Percentiles rank a stretch among this genome's conserved stretches.
Evolutionary conservation across 1,284 basidiomycete species (phyloP).

Genomic region (Sporisorium iseilematis-ciliati): DNA sequence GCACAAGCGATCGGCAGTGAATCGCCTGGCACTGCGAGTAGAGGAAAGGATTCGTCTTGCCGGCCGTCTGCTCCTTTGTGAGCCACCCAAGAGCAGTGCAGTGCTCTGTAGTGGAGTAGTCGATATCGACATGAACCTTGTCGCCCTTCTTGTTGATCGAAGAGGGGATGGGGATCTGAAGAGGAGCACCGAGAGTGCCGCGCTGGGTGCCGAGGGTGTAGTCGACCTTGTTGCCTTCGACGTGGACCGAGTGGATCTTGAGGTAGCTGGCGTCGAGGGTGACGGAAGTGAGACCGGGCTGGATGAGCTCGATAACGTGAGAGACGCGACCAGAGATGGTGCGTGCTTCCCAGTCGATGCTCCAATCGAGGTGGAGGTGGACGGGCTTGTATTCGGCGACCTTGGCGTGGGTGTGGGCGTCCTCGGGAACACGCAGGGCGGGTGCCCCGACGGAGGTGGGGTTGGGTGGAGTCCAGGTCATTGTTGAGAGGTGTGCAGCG

Average conservation of each 20-base stretch:
- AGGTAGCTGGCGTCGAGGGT: constrained; percentile 85
- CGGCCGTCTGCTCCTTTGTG: constrained; percentile 89
- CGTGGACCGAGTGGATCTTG: constrained; percentile 75
- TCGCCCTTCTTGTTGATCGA: constrained; percentile 51
- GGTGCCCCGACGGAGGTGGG: constrained; percentile 61
- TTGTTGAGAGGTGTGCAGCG: constrained; percentile 15
- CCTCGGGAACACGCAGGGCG: constrained; percentile 40
- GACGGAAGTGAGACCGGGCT: constrained; percentile 77
- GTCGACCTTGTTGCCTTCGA: constrained; percentile 73
- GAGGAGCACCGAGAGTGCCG: constrained; percentile 70
- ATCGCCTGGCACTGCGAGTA: constrained; percentile 93
- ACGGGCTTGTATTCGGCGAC: constrained; percentile 57
- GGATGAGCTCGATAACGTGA: constrained; percentile 77
- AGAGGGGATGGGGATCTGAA: constrained; percentile 69
- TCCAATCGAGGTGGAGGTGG: constrained; percentile 78
- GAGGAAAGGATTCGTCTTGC: constrained; percentile 80
- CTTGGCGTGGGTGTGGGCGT: constrained; percentile 64
- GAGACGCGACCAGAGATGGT: constrained; percentile 80
- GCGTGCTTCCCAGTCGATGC: constrained; percentile 80
- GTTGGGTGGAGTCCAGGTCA: constrained; percentile 62
- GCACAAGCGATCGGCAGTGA: constrained; percentile 55
- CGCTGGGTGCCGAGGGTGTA: constrained; percentile 73
- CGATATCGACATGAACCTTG: constrained; percentile 54
- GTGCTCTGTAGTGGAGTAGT: constrained; percentile 77
- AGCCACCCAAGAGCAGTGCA: constrained; percentile 95